Conservation (phyloP, 306 rosid species). For the Calophaca sinica region DNA sequence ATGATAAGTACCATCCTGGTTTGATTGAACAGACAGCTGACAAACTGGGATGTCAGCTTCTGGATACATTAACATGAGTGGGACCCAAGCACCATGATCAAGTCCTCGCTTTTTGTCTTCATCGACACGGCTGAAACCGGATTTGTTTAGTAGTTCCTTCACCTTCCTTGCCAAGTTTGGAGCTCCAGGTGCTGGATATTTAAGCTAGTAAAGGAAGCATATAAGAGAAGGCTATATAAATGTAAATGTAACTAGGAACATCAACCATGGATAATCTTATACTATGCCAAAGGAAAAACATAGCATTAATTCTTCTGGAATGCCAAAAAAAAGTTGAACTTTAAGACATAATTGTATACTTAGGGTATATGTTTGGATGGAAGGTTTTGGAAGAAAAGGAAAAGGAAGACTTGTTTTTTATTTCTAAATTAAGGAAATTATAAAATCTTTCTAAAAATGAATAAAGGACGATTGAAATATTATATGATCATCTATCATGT, state of each 20-base stretch:
- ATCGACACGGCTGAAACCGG: conserved; percentile 60
- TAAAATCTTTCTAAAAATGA: too few species aligned
- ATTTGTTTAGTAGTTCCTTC: conserved; percentile 61
- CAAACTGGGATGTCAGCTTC: conserved; percentile 86
- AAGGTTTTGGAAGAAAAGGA: too few species aligned
- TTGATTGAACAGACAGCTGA: conserved; percentile 75
- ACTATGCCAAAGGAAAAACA: background rate
- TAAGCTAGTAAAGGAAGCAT: conserved; percentile 52
- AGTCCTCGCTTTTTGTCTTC: conserved; percentile 76
- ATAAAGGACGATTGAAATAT: too few species aligned
- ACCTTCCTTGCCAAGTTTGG: conserved; percentile 71
- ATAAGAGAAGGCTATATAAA: conserved; percentile 1
- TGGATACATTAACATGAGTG: conserved; percentile 83
- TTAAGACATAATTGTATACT: conserved; percentile 6
- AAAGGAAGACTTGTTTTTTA: too few species aligned
- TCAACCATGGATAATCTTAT: background rate
- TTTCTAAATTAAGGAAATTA: too few species aligned
- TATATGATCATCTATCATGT: too few species aligned
- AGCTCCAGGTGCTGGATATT: conserved; percentile 90
- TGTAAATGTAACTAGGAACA: conserved; percentile 16
- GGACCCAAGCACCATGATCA: conserved; percentile 96
- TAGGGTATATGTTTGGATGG: background rate
- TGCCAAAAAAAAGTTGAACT: background rate
- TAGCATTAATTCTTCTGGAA: background rate
- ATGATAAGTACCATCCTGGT: conserved; percentile 64